Evolutionary conservation across 371 early-diverging fungal species (phyloP), one percentile per base, ranked within the genome.

Genomic region (Lichtheimia ramosa): DNA sequence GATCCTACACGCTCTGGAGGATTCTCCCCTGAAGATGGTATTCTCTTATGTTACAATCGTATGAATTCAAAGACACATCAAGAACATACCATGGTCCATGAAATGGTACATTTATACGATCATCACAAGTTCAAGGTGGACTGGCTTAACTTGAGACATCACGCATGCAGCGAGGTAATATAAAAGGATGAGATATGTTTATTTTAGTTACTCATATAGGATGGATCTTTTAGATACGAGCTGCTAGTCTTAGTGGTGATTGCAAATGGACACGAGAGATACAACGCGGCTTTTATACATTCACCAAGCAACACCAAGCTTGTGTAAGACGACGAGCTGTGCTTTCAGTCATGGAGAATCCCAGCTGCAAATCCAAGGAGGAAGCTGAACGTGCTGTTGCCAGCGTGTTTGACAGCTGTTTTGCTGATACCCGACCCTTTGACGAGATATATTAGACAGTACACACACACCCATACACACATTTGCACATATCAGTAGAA

Each of bases 41-140:
- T 96, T 50, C 69, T 96, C 24, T 79, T 96, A 27, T 96, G 97
- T 74, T 89, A 92, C 65, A 94, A 96, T 68, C 72, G 83, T 61
- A 79, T 94, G 59, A 73, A 69, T 13, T 77, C 81, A 46, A 90
- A 92, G 68, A 73, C 73, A 14, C 91, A 90, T 63, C 80, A 90
- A 78, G 95, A 94, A 68, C 91, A 90, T 43, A 94, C 96, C 0
- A 88, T 97, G 83, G 93, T 91, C 3, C 97, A 97, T 70, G 97
- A 97, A 73, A 90, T 96, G 83, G 82, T 97, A n/a, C 97, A 97
- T 71, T 94, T 95, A 58, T 96, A 90, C 69, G 97, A 97, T 65
- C 87, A 92, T 64, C 89, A 87, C 61, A 85, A 86, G 61, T 91
- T 90, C 64, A 87, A 90, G 48, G 75, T 95, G 5, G 88, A 95